Percentiles rank a stretch among this genome's conserved stretches.
phyloP scores from a whole-genome alignment of 495 filamentous ascomycete genomes.

The Hapsidospora chrysogenum region DNA sequence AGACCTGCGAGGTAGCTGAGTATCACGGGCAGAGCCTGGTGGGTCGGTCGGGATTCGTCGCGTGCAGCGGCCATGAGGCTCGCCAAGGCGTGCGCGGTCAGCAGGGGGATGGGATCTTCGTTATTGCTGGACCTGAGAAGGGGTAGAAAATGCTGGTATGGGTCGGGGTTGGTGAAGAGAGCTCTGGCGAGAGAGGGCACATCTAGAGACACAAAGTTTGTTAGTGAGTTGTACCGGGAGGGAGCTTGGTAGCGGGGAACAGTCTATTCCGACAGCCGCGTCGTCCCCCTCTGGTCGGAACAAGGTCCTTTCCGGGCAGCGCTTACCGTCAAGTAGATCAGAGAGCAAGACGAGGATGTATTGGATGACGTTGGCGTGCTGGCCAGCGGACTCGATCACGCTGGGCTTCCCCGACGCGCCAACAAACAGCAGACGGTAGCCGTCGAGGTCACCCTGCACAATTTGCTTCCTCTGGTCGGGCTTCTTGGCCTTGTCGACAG shows the following conservation, averaged over 20 bases:
- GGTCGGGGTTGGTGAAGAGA: slow-evolving; percentile 55
- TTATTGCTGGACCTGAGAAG: slow-evolving; percentile 66
- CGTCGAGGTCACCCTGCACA: slow-evolving; percentile 60
- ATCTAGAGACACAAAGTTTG: slow-evolving; percentile 28
- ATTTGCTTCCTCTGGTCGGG: slow-evolving; percentile 62
- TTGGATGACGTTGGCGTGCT: slow-evolving; percentile 75
- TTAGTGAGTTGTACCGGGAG: neutral
- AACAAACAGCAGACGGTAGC: slow-evolving; percentile 63
- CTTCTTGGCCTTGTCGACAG: slow-evolving; percentile 89
- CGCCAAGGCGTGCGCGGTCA: slow-evolving; percentile 76
- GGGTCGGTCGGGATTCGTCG: slow-evolving; percentile 34
- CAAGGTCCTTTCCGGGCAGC: no score
- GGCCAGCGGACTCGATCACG: slow-evolving; percentile 64
- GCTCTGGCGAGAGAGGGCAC: slow-evolving; percentile 59
- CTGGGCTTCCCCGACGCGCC: slow-evolving; percentile 51
- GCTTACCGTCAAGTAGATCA: slow-evolving; percentile 71
- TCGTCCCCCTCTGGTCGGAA: no score
- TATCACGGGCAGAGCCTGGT: slow-evolving; percentile 62
- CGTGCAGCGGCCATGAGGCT: slow-evolving; percentile 61
- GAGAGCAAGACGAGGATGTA: slow-evolving; percentile 82
- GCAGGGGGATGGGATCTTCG: slow-evolving; percentile 76
- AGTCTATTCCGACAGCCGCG: no score
- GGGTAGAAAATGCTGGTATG: slow-evolving; percentile 73
- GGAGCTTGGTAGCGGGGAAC: no score
- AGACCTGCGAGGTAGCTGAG: slow-evolving; percentile 74